Evolutionary conservation across 805 yeast species (phyloP).

Genomic region (Lachancea cidri): DNA sequence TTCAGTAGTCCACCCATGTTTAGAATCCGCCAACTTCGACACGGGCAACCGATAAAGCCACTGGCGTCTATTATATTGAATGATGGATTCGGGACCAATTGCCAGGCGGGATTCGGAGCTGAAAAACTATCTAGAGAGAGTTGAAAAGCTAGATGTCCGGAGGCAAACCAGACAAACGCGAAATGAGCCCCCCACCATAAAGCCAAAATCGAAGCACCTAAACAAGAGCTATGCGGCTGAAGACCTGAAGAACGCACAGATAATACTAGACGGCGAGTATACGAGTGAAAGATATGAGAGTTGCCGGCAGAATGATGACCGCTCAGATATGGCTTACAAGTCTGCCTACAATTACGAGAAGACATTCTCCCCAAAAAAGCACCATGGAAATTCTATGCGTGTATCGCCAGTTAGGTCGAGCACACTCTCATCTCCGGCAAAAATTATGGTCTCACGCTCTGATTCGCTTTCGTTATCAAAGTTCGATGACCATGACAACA

Average conservation of each 20-base stretch:
- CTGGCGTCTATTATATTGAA: background rate
- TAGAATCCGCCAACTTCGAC: background rate
- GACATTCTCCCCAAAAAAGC: conserved; percentile 25
- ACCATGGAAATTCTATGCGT: background rate
- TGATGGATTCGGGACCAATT: background rate
- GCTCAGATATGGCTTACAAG: conserved; percentile 18
- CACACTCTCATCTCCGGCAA: background rate
- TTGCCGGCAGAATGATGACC: conserved; percentile 4
- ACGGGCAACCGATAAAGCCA: background rate
- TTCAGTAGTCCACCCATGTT: background rate
- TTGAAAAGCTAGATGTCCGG: conserved; percentile 22
- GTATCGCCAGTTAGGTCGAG: background rate
- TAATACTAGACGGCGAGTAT: conserved; percentile 16
- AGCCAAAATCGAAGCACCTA: conserved; percentile 7
- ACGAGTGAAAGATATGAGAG: conserved; percentile 2
- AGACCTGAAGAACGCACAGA: conserved; percentile 16
- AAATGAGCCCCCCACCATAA: conserved; percentile 2
- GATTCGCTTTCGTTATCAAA: background rate
- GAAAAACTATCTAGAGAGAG: conserved; percentile 24
- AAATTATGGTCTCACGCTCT: background rate
- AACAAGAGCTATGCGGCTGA: conserved; percentile 10
- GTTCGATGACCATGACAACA: background rate
- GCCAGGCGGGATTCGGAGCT: conserved; percentile 17
- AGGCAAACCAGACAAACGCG: conserved; percentile 3
- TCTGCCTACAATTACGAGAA: conserved; percentile 31